Evolutionary conservation across 2,329 filamentous ascomycete genomes (phyloP), one percentile per base, ranked within the genome.

Genomic region (Scopulariopsis brevicaulis): DNA sequence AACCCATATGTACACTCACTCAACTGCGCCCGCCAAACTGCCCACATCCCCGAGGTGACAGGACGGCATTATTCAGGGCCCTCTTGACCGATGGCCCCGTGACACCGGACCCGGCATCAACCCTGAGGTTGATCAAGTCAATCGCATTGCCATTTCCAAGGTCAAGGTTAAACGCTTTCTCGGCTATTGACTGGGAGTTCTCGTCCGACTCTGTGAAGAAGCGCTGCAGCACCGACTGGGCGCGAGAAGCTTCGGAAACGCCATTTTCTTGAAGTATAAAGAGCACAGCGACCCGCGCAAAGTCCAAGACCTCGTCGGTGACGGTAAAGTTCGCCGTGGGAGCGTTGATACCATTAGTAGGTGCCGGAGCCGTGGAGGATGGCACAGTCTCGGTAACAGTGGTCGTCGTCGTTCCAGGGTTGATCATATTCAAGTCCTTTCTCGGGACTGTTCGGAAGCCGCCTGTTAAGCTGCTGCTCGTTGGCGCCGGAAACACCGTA

Each of bases 221-320:
- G 1, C 65, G 69, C 65, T 85, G 79, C 14, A 87, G 70, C 3
- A 68, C 65, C 8, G 68, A 70, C 65, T 86, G 84, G 0, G 82
- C 82, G 6, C 68, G 68, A 53, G 79, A 74, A 0, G 83, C 84
- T 46, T 73, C 71, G 35, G 72, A 67, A 1, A 84, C 63, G 5
- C 68, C 72, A 59, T 80, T 70, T 62, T 83, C 70, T 64, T 87
- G 82, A 2, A 87, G 70, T 28, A 88, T 73, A 62, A 76, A 86
- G 18, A 88, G 73, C 2, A 87, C 79, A 0, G 77, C 78, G 2
- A 85, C 76, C 3, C 84, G 77, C 0, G 82, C 79, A 70, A 88
- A 88, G 64, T 87, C 84, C 1, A 85, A 70, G 0, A 77, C 75
- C 55, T 81, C 74, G 58, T 84, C 75, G 1, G 80, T 81, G 14